Conservation (phyloP, 805 yeast species). For the Maudiozyma serrabonitensis region DNA sequence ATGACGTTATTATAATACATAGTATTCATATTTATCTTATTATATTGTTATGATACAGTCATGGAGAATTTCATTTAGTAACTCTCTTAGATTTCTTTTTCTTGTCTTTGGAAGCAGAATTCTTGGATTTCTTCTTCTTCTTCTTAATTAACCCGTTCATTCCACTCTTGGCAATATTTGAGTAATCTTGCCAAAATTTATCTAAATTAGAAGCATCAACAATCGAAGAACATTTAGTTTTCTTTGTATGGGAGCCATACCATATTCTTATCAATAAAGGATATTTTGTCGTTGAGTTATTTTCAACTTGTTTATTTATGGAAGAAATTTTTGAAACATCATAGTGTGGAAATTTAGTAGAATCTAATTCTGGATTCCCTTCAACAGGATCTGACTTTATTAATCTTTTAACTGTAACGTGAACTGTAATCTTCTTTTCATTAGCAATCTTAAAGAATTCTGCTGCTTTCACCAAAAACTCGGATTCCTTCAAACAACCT, state of each 20-base stretch:
- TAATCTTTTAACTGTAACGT: conserved; percentile 22
- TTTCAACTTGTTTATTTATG: conserved; percentile 6
- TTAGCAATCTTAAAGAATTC: conserved; percentile 21
- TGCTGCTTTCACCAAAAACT: conserved; percentile 17
- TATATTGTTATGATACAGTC: too few species aligned
- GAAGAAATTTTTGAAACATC: conserved; percentile 24
- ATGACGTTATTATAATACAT: background rate
- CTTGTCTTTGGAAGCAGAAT: conserved; percentile 15
- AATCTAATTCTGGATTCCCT: conserved; percentile 41
- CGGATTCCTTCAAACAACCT: conserved; percentile 10
- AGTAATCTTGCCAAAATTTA: conserved; percentile 68
- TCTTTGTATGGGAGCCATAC: conserved; percentile 25
- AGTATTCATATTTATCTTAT: background rate
- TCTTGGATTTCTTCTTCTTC: conserved; percentile 58
- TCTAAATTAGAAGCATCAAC: conserved; percentile 55
- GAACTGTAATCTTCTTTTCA: conserved; percentile 20
- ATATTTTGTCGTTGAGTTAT: conserved; percentile 33
- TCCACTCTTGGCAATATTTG: conserved; percentile 59
- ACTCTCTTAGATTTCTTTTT: conserved; percentile 4
- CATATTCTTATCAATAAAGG: conserved; percentile 58
- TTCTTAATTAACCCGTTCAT: conserved; percentile 72
- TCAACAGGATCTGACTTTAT: conserved; percentile 24
- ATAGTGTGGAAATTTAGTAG: conserved; percentile 30
- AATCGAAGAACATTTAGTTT: conserved; percentile 61
- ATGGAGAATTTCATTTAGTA: background rate